Percentiles rank a stretch among this genome's conserved stretches.
phyloP scores from a whole-genome alignment of 2,329 filamentous ascomycete genomes.

The Alternaria rosae region DNA sequence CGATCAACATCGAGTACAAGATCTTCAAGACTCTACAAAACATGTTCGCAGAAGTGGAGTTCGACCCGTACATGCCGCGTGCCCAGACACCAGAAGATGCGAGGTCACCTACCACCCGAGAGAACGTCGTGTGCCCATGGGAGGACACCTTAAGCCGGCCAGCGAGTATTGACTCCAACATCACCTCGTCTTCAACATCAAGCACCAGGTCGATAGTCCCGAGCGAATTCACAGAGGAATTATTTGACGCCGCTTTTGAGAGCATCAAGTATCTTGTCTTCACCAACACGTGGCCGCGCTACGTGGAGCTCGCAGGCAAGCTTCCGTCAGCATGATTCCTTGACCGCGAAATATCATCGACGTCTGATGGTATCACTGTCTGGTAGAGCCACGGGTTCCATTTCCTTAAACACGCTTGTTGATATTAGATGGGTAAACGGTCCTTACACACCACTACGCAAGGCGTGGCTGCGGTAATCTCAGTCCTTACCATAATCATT shows the following conservation, averaged over 20 bases:
- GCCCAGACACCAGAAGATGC: slow-evolving; percentile 32
- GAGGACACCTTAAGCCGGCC: slow-evolving; percentile 45
- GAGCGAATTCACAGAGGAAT: slow-evolving; percentile 43
- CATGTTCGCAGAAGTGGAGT: slow-evolving; percentile 43
- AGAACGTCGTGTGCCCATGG: slow-evolving; percentile 50
- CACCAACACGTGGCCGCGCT: slow-evolving; percentile 50
- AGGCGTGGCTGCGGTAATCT: neutral
- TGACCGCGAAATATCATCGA: neutral
- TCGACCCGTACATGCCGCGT: slow-evolving; percentile 46
- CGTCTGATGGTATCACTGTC: neutral
- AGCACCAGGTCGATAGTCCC: slow-evolving; percentile 41
- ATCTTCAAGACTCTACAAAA: slow-evolving; percentile 46
- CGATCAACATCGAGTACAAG: slow-evolving; percentile 52
- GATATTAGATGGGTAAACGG: neutral
- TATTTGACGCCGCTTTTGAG: slow-evolving; percentile 47
- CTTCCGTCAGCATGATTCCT: slow-evolving; percentile 7
- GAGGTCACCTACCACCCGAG: slow-evolving; percentile 30
- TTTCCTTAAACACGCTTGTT: neutral
- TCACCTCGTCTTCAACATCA: slow-evolving; percentile 30
- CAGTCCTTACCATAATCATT: neutral
- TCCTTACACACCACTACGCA: neutral
- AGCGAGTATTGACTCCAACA: slow-evolving; percentile 40
- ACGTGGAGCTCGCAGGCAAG: slow-evolving; percentile 40
- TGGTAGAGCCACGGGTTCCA: neutral
- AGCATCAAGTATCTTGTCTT: slow-evolving; percentile 51